Base-by-base conservation (phyloP, 495 filamentous ascomycete species). In the Xylona heveae region DNA sequence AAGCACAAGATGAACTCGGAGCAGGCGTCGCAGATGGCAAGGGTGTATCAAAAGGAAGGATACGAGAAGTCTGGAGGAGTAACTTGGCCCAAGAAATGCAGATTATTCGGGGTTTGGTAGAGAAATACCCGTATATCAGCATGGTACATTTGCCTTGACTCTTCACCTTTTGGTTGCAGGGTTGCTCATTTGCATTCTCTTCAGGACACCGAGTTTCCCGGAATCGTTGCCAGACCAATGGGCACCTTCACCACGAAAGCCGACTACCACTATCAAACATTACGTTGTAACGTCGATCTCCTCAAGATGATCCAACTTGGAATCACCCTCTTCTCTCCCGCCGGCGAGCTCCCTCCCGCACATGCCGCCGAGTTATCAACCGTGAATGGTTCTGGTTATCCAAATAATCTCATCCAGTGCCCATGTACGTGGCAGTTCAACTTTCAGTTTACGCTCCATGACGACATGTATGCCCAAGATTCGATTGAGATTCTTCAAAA, bases 341-440 rank as follows among this genome's bases (percentile, higher is more conserved):
- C 90, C 33, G 90, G 90, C 23, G 78, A 94, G 35, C 68, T 78
- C 6, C 78, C 76, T 5, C 80, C 78, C 6, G 63, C 71, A 3
- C 70, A 64, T 38, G 63, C 62, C 5, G 61, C 68, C 20, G 69
- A 79, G 38, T 42, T 18, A 28, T 55, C 58, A 19, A 36, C 27
- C 51, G 56, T 48, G 50, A 65, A 53, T 10, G 37, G 41, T 22
- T 48, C 51, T 38, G 47, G 57, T 30, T 57, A 61, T 35, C 51
- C 50, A n/a, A 63, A 59, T 36, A 63, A 57, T 35, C 59, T 76
- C 29, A 54, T 66, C 5, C 67, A 72, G 17, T 65, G 78, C 19
- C 83, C 83, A 6, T 85, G 74, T 43, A 91, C 88, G 13, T 97
- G 88, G 88, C 82, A 91, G 40, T 97, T 97, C 63, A 94, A 97